Conservation (phyloP, 129 eudicot genomes). For the Sambucus nigra region DNA sequence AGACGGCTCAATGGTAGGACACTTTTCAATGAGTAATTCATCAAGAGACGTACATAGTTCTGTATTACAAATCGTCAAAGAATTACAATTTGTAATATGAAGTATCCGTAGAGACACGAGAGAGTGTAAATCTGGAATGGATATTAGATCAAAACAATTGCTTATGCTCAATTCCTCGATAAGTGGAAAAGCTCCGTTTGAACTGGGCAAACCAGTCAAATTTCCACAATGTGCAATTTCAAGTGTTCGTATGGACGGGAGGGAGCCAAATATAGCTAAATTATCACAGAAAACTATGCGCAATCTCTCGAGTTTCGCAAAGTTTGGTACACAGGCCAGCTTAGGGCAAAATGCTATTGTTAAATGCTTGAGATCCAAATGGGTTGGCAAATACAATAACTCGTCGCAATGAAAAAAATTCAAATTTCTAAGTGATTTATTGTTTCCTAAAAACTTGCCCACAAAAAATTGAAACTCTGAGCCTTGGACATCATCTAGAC, state of each 20-base stretch:
- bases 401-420: background rate
- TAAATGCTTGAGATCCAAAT: background rate
- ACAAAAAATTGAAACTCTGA: background rate
- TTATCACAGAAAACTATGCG: background rate
- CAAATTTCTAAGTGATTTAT: background rate
- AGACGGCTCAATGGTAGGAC: constrained; percentile 1
- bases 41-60: background rate
- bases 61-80: background rate
- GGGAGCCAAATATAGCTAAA: background rate
- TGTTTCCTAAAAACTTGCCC: background rate
- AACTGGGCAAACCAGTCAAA: background rate
- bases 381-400: background rate
- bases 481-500: background rate
- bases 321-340: background rate
- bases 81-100: background rate
- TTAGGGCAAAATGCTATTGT: background rate
- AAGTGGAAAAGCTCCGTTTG: too few species aligned
- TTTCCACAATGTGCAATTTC: background rate
- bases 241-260: background rate
- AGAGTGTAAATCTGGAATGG: too few species aligned
- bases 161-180: too few species aligned
- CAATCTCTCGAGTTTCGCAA: background rate
- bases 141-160: too few species aligned
- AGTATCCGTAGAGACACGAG: background rate
- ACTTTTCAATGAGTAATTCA: background rate